These are phyloP conservation scores for Paraconiothyrium brasiliense DNA, from an alignment of 2,329 filamentous ascomycete species.

Conservation along the genomic window DNA sequence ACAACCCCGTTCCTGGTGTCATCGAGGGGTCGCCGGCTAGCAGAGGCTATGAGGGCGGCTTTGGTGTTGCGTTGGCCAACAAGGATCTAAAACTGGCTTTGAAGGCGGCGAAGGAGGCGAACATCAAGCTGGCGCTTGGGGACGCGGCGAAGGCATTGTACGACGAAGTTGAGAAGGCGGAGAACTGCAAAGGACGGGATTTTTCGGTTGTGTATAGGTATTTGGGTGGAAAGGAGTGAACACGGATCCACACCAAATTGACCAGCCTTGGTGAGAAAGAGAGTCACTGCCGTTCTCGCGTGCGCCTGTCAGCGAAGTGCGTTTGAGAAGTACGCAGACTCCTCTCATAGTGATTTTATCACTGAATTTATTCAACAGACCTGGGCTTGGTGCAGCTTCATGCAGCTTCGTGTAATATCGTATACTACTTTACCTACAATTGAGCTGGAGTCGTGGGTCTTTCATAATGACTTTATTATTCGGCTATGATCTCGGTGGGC, in stretches of 20 bases:
- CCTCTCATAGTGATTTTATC: too few relatives aligned
- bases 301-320: too few relatives aligned
- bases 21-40: conserved; percentile 78
- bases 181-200: conserved; percentile 59
- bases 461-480: neutral
- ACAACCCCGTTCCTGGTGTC: conserved; percentile 92
- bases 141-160: conserved; percentile 57
- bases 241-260: neutral
- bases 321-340: too few relatives aligned
- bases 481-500: neutral
- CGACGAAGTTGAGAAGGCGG: conserved; percentile 54
- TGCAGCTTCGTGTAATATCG: too few relatives aligned
- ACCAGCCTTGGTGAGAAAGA: too few relatives aligned
- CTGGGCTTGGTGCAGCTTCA: too few relatives aligned
- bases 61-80: conserved; percentile 60
- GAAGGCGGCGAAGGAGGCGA: conserved; percentile 55
- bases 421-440: neutral
- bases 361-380: too few relatives aligned
- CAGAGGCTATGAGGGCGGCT: conserved; percentile 70
- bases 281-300: too few relatives aligned
- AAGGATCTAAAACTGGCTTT: conserved; percentile 61
- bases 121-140: conserved; percentile 57
- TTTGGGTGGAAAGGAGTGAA: conserved; percentile 57
- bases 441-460: neutral
- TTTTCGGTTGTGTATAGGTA: conserved; percentile 62